Base-by-base conservation (phyloP, 257 asterid species). In the Solanum rostratum region DNA sequence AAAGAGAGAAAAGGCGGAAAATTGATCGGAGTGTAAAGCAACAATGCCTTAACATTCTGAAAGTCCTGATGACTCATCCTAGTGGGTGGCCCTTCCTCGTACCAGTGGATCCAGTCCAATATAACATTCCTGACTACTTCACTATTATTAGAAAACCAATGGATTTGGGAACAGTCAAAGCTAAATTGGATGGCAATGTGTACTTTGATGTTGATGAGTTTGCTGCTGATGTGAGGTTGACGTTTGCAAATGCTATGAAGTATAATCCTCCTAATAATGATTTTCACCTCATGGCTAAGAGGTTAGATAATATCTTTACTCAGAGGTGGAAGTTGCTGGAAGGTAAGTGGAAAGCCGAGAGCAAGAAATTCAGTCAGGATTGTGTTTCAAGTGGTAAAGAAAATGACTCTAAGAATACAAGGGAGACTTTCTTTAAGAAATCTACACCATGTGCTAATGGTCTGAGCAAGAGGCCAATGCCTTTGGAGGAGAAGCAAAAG, bases 91-190 rank as follows among this genome's bases (percentile, higher is more conserved):
- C 88, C 73, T 96, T 96, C 88, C 85, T 29, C 18, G 20, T 84
- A 49, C 98, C 99, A 6, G 99, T 96, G 55, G 97, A 96, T 87
- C 99, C 98, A 37, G 93, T 92, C 85, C 85, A 86, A 79, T 84
- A 87, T 81, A 78, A 62, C 4, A 93, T 96, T 83, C 99, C 99
- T 29, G 97, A 94, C 88, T 96, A 96, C 82, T 93, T 92, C 46
- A 65, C 88, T 12, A 84, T 94, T 78, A 87, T 96, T 65, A 66
- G 86, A 11, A 20, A 89, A 13, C 99, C 99, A 6, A 96, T 96
- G 99, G 99, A 96, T 91, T 88, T 96, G 84, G 98, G 98, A 33
- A 92, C 98, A 16, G 63, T 96, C 80, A 91, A 85, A 59, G 88
- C 80, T 41, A 94, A 92, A 83, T 86, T 96, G 69, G 92, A 89